Base-by-base conservation (phyloP, 2,329 filamentous ascomycete species). In the Trichoderma asperellum region DNA sequence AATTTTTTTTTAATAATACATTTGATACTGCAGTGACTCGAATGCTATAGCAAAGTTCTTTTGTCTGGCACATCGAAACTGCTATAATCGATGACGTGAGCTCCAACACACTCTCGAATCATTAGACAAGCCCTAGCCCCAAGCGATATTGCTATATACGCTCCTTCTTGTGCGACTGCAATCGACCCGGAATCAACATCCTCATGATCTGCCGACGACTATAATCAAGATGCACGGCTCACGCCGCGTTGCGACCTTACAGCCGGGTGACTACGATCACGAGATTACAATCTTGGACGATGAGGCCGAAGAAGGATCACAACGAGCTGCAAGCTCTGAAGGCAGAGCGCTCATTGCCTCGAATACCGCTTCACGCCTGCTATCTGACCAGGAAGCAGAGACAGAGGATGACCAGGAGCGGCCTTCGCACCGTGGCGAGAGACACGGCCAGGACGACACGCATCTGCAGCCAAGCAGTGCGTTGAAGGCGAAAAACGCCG, bases 231-330 rank as follows among this genome's bases (percentile, higher is more conserved):
- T 80, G 72, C 75, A 83, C 73, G 85, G 82, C 73, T 87, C 85
- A 72, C 87, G 88, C 75, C 87, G 88, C 75, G 85, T 82, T 47
- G 77, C 82, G 63, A 81, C 82, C 68, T 81, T 89, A 69, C 84
- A 85, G 77, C 87, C 89, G 72, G 82, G 80, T 76, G 88, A 91
- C 73, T 91, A 90, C 75, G 89, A 91, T 74, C 91, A 92, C 79
- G 89, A 90, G 77, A 94, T 94, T 76, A 81, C 77, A 73, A 86
- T 94, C 47, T 83, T 92, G 73, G 90, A 93, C 77, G 81, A 83
- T 68, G 82, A 83, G 75, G 71, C 76, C 71, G 71, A 76, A 70
- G 73, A 72, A 14, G 67, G 68, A 60, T 75, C 75, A 49, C 73
- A 74, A 72, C 76, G n/a, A 74, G 74, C 27, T 75, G 72, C 5